These are phyloP conservation scores for Ambrosiella cleistominuta DNA, from an alignment of 2,329 filamentous ascomycete genomes.

Conservation along the genomic window DNA sequence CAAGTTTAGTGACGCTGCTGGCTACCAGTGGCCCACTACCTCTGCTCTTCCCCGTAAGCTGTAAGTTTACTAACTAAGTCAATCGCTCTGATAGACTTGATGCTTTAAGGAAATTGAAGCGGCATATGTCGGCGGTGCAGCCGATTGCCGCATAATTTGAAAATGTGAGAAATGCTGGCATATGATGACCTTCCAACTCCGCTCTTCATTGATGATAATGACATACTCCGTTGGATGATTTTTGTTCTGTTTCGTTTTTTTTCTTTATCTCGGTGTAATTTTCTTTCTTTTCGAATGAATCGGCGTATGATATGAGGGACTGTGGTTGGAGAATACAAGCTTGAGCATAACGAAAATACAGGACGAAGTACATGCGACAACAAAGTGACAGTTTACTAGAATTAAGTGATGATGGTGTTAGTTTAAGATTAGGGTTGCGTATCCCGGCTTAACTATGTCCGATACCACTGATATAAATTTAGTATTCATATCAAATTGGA, in stretches of 20 bases:
- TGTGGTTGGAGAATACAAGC: not conserved
- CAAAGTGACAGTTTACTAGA: too few species aligned
- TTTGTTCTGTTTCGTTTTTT: not conserved
- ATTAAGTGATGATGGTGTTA: too few species aligned
- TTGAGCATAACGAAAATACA: not conserved
- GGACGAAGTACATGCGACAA: not conserved
- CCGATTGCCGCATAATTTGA: not conserved
- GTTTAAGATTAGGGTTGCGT: too few species aligned
- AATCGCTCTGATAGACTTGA: slow-evolving; percentile 12
- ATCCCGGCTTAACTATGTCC: too few species aligned
- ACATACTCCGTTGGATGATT: slow-evolving; percentile 1
- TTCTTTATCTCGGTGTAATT: not conserved
- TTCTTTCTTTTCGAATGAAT: not conserved
- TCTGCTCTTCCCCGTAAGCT: slow-evolving; percentile 52
- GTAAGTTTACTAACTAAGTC: slow-evolving; percentile 32
- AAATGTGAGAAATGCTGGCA: not conserved
- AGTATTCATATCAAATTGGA: too few species aligned
- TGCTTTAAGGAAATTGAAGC: not conserved
- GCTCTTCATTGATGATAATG: slow-evolving; percentile 1
- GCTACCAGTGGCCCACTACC: slow-evolving; percentile 86
- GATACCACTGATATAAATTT: too few species aligned
- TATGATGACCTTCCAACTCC: not conserved
- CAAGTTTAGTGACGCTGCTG: slow-evolving; percentile 93
- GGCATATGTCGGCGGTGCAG: not conserved
- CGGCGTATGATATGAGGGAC: not conserved